Conservation (phyloP, 768 basidiomycete species). For the Termitomyces heimii region DNA sequence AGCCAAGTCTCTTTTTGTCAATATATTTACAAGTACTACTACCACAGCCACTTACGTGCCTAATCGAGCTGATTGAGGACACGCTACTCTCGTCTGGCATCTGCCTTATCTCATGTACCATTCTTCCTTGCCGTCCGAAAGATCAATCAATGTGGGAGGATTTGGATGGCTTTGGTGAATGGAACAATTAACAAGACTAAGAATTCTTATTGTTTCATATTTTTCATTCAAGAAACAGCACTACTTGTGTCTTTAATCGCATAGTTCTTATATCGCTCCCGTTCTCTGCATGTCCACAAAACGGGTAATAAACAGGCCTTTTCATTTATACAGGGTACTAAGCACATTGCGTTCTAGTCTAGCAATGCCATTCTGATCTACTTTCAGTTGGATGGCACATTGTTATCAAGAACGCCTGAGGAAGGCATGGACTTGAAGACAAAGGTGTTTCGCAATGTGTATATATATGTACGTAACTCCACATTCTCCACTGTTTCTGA, state of each 20-base stretch:
- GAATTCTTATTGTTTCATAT: background rate
- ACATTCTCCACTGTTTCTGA: background rate
- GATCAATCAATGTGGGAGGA: background rate
- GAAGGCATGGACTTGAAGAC: background rate
- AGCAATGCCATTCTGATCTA: background rate
- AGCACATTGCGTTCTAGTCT: background rate
- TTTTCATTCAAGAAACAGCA: background rate
- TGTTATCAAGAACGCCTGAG: background rate
- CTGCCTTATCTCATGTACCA: background rate
- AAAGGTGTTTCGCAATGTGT: background rate
- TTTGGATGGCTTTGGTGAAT: background rate
- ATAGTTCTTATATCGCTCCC: background rate
- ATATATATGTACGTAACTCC: too few relatives aligned
- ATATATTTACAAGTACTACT: background rate
- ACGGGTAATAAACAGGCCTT: background rate
- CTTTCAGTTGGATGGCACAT: too few relatives aligned
- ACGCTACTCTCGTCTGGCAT: background rate
- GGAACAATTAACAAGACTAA: background rate
- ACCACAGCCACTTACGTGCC: background rate
- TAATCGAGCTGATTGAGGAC: background rate
- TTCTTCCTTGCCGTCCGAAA: background rate
- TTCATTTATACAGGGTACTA: background rate
- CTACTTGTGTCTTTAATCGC: background rate
- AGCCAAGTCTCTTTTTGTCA: background rate
- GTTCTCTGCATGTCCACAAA: background rate